Evolutionary conservation across 495 filamentous ascomycete species (phyloP), one percentile per base, ranked within the genome.

Genomic region (Hypoxylon subgilvum): DNA sequence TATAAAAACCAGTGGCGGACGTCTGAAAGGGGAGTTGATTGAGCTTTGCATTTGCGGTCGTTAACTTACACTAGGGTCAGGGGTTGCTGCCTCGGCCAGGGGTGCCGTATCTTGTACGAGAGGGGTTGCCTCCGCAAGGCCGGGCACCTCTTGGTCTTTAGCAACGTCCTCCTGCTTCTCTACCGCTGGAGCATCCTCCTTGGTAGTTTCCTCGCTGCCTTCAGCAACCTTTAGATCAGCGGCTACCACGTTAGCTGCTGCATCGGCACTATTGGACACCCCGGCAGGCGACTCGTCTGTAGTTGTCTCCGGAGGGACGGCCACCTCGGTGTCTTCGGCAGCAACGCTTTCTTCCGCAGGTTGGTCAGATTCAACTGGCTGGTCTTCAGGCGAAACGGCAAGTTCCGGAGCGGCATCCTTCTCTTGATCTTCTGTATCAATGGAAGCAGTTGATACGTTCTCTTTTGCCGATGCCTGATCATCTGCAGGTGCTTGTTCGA

Each of bases 131-230:
- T 57, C 56, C 14, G 30, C 21, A 36, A 8, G 30, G 23, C 25
- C 18, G 7, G 35, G 17, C n/a, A 27, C 46, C 41, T 47, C 9
- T 23, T 18, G n/a, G 3, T 21, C 35, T n/a, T 36, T 40, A 27
- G 52, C 12, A 31, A 14, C 34, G 10, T 18, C 39, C 18, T 40
- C 48, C 18, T 63, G 14, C 19, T 35, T 13, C 16, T 44, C 28
- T 22, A 9, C 39, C 25, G 21, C 50, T 17, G 19, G 30, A 13
- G 28, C 13, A 3, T 44, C 49, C n/a, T 43, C 39, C 6, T 7
- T 13, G 28, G 50, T 28, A 44, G 18, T 14, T 23, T 44, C 50
- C 9, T 35, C 39, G 28, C 50, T 36, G 18, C 5, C 21, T 4
- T 36, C 22, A n/a, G 9, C 40, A 8, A 48, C 16, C 12, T 28